Evolutionary conservation across 768 basidiomycete genomes (phyloP).

Genomic region (Russula compacta): DNA sequence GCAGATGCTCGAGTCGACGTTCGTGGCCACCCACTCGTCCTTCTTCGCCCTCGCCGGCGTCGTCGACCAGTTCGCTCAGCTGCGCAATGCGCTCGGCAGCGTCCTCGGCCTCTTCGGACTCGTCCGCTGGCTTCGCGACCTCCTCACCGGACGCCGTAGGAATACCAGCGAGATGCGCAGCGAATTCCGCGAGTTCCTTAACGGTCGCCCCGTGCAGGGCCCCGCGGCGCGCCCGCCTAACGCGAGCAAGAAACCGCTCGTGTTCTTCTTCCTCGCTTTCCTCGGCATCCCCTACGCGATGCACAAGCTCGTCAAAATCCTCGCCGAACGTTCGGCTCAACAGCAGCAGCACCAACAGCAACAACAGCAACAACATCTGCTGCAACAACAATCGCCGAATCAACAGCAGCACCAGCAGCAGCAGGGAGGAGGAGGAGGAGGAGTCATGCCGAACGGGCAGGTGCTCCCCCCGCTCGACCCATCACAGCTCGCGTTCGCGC

Average conservation of each 20-base stretch:
- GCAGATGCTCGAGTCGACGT: constrained; percentile 95
- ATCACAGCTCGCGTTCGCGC: constrained; percentile 70
- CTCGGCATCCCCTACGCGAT: constrained; percentile 91
- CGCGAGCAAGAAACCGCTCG: constrained; percentile 79
- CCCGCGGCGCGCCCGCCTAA: constrained; percentile 36
- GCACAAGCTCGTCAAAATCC: constrained; percentile 75
- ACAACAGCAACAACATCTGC: constrained; percentile 29
- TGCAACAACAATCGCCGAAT: no score
- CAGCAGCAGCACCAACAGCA: constrained; percentile 32
- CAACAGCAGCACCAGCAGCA: background rate
- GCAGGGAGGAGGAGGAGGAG: background rate
- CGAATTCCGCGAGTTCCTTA: constrained; percentile 73
- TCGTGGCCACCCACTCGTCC: constrained; percentile 92
- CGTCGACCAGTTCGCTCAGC: constrained; percentile 86
- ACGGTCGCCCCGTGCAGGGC: constrained; percentile 49
- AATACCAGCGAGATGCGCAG: constrained; percentile 36
- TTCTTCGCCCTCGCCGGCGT: constrained; percentile 98
- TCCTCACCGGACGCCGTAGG: constrained; percentile 39
- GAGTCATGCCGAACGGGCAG: constrained; percentile 26
- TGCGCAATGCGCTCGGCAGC: constrained; percentile 87
- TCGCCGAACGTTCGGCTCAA: constrained; percentile 53
- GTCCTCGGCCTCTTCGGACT: constrained; percentile 90
- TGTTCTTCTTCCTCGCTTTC: constrained; percentile 89
- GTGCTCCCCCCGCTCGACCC: constrained; percentile 64
- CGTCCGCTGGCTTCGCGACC: constrained; percentile 72